Evolutionary conservation across 2,329 filamentous ascomycete genomes (phyloP).

Genomic region (Salinomyces thailandicus): DNA sequence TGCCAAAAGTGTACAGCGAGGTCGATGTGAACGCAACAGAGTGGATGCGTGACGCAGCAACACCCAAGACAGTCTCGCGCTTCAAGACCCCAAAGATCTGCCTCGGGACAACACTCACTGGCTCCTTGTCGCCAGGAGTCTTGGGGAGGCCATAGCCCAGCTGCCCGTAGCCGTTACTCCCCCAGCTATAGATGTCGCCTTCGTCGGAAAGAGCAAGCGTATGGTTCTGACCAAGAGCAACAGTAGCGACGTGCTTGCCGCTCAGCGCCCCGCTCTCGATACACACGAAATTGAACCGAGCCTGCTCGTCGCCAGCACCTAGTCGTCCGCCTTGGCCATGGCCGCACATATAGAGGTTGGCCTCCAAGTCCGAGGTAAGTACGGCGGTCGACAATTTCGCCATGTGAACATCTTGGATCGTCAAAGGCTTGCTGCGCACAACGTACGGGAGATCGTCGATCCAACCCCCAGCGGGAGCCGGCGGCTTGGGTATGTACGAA

Average conservation of each 20-base stretch:
- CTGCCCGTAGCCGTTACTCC: constrained; percentile 74
- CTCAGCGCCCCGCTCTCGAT: constrained; percentile 64
- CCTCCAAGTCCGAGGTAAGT: constrained; percentile 73
- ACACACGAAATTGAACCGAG: constrained; percentile 74
- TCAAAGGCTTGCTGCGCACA: constrained; percentile 59
- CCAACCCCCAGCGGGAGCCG: constrained; percentile 20
- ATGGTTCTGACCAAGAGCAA: constrained; percentile 86
- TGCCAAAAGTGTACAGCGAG: constrained; percentile 86
- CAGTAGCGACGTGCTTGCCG: constrained; percentile 62
- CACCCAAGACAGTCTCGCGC: constrained; percentile 68
- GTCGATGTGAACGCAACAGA: constrained; percentile 77
- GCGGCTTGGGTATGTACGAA: constrained; percentile 11
- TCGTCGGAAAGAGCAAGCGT: constrained; percentile 73
- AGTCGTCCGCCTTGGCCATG: constrained; percentile 84
- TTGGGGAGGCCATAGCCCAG: constrained; percentile 72
- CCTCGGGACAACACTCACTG: constrained; percentile 67
- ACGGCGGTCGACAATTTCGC: constrained; percentile 88
- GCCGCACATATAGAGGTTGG: constrained; percentile 86
- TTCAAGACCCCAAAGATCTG: constrained; percentile 90
- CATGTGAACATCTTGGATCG: constrained; percentile 72
- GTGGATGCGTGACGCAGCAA: constrained; percentile 82
- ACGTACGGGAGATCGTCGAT: constrained; percentile 57
- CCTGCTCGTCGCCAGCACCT: constrained; percentile 81
- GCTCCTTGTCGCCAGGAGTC: constrained; percentile 64
- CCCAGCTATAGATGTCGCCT: constrained; percentile 93